Conservation (phyloP, 2,329 filamentous ascomycete genomes). For the Cladosporium oxysporum region DNA sequence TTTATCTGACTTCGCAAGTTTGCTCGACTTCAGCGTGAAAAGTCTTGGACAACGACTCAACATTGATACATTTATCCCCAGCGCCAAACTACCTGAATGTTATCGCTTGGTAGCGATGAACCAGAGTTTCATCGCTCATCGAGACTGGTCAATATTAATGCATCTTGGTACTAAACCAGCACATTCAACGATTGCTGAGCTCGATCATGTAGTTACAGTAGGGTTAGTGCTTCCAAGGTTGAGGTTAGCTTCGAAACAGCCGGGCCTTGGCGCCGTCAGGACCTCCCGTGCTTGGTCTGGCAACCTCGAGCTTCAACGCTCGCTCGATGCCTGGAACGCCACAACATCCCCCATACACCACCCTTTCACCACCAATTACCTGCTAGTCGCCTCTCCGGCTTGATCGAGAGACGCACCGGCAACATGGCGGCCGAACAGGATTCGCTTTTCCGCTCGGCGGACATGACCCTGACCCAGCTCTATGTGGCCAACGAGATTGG, state of each 20-base stretch:
- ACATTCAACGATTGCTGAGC: not conserved
- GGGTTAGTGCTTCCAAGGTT: not conserved
- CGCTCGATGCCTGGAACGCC: conserved; percentile 12
- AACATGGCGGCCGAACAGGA: conserved; percentile 67
- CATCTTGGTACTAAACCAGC: too few relatives aligned
- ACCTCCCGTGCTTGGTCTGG: not conserved
- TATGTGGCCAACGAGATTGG: conserved; percentile 99
- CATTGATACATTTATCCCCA: too few relatives aligned
- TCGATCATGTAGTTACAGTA: not conserved
- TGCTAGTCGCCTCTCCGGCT: conserved; percentile 16
- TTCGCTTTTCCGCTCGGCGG: conserved; percentile 98
- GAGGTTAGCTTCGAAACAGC: not conserved
- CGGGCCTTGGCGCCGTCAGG: not conserved
- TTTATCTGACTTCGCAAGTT: too few relatives aligned
- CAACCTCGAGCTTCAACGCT: not conserved
- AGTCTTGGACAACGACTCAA: too few relatives aligned
- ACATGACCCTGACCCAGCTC: conserved; percentile 99
- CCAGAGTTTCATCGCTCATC: too few relatives aligned
- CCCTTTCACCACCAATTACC: not conserved
- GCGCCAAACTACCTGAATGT: too few relatives aligned
- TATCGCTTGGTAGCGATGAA: too few relatives aligned
- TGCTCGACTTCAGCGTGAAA: too few relatives aligned
- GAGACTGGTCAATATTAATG: too few relatives aligned
- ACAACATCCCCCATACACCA: conserved; percentile 9
- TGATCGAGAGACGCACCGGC: conserved; percentile 12